Conservation (phyloP, 345 rosid species). For the Abelmoschus esculentus region DNA sequence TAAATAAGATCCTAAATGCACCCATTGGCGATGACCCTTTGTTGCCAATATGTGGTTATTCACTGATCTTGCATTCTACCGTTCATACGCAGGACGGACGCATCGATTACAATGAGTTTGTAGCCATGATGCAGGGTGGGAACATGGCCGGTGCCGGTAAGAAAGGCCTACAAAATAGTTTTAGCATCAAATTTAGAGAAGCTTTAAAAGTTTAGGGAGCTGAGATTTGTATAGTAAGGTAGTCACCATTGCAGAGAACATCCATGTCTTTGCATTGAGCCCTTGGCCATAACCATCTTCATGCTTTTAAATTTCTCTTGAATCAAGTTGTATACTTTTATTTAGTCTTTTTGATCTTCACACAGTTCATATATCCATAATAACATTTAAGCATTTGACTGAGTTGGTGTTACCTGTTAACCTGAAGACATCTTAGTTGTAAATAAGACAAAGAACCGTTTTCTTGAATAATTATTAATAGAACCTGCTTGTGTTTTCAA, state of each 20-base stretch:
- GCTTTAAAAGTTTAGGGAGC: conserved; percentile 7
- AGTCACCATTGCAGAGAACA: no score
- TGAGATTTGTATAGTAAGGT: conserved; percentile 5
- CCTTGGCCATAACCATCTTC: not conserved
- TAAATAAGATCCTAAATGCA: not conserved
- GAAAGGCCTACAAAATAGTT: conserved; percentile 36
- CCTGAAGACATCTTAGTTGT: no score
- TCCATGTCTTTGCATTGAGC: not conserved
- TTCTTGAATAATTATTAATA: no score
- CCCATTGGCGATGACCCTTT: no score
- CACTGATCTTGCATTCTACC: not conserved
- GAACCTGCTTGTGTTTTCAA: no score
- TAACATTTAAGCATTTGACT: no score
- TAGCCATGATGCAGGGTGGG: conserved; percentile 78
- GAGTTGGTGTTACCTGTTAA: no score
- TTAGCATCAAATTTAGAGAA: conserved; percentile 39
- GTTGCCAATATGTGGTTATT: not conserved
- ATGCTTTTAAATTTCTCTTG: not conserved
- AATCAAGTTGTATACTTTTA: not conserved
- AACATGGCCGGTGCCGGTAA: conserved; percentile 18
- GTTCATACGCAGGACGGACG: conserved; percentile 53
- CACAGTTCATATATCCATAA: no score
- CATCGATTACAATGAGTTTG: conserved; percentile 77
- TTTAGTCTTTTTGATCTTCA: no score
- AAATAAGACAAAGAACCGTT: no score